A percentile compares a stretch with the other conserved stretches of the same genome.
Conservation (phyloP, 23 red algal species). For the Gracilaria domingensis region DNA sequence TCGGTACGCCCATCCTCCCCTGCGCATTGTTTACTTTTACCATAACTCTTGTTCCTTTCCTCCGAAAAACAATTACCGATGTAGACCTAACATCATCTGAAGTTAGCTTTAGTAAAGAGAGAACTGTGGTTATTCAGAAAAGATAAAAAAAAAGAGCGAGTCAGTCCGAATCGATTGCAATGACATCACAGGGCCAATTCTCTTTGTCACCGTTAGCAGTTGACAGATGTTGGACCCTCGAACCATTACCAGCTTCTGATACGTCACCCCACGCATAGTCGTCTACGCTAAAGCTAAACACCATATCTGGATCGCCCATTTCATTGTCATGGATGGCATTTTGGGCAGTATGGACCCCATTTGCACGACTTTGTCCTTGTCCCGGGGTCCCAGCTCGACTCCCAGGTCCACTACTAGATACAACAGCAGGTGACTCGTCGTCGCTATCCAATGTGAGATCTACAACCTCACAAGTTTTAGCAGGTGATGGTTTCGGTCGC, state of each 20-base stretch:
- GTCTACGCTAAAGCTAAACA: conserved; percentile 33
- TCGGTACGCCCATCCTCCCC: not conserved
- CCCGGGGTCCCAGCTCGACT: not conserved
- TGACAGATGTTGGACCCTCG: not conserved
- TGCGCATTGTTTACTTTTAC: not conserved
- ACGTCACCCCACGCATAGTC: conserved; percentile 25
- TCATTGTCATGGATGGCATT: not conserved
- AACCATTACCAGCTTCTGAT: conserved; percentile 22
- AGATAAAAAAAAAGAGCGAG: not conserved
- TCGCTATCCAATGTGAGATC: conserved; percentile 61
- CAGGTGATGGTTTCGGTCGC: conserved; percentile 1
- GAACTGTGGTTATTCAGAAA: conserved; percentile 22
- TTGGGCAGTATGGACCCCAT: not conserved
- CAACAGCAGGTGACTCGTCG: conserved; percentile 38
- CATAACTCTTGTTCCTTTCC: not conserved
- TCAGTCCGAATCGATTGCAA: conserved; percentile 66
- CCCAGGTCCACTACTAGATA: not conserved
- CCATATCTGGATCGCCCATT: conserved; percentile 32
- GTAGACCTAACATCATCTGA: conserved; percentile 8
- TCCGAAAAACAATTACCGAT: not conserved
- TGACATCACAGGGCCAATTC: conserved; percentile 41
- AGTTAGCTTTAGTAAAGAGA: conserved; percentile 36
- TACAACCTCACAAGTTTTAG: conserved; percentile 42
- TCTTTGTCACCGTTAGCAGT: conserved; percentile 11
- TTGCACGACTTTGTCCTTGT: not conserved